Evolutionary conservation across 176 grass and related monocot genomes (phyloP), one percentile per base, ranked within the genome.

Genomic region (Miscanthus lutarioriparius): DNA sequence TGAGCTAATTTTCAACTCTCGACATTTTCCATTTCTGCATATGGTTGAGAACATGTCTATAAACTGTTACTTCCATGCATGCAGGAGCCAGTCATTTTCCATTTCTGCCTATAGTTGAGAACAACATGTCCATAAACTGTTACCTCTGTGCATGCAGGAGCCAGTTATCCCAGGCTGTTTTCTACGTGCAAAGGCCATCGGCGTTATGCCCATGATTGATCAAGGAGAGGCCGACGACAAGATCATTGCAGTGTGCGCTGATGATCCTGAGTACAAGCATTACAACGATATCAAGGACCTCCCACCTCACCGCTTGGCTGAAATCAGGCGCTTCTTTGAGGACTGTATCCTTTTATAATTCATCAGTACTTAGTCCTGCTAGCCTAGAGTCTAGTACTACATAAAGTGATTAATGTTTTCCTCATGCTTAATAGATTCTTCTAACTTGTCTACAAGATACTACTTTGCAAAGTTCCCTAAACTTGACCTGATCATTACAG

Each of bases 201-300:
- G 93, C 37, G 74, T 96, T 39, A 99, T 99, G 96, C 96, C 96
- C 79, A 99, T 99, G 96, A 99, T 99, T 64, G 96, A 98, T 88
- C 96, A 98, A 91, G 96, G 96, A 36, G 96, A 98, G 76, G 92
- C 92, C 76, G 96, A 98, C 79, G 96, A 98, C 37, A 98, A 98
- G 89, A 98, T 98, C 40, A 98, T 98, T 89, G 93, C 96, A 54
- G 96, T 98, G 17, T 98, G 96, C 38, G 96, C 96, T 23, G 96
- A 98, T 89, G 96, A 98, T 80, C 96, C 96, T 70, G 96, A 98
- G 10, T 98, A 98, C 89, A 98, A 48, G 79, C 96, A 98, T 67
- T 90, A 88, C 82, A 95, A 83, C 63, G 96, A 98, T 68, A 95
- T 98, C 86, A 95, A 98, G 80, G 96, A 98, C 59, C 89, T 98